Evolutionary conservation across 2,329 filamentous ascomycete species (phyloP), one percentile per base, ranked within the genome.

Genomic region (Fusarium tjaetaba): DNA sequence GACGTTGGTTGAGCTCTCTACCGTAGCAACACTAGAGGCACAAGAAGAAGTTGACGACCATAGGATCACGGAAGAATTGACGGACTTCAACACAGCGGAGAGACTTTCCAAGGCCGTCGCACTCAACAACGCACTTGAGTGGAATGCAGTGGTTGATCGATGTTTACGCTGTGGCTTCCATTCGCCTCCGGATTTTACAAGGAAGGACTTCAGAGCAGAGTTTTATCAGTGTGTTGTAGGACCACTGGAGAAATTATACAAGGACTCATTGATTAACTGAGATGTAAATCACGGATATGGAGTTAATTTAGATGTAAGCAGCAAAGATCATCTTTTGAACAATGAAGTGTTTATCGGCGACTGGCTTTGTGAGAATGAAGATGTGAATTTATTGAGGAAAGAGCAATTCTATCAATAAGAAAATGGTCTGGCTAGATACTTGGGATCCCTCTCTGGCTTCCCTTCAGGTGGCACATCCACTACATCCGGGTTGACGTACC

Each of bases 271-370:
- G 14, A 2, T 55, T 30, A 22, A 9, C 3, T 58, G 55, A 18
- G 20, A n/a, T 11, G 7, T 2, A 28, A 16, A 22, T 3, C 7
- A 22, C 20, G 4, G 20, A 15, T 30, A 16, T 48, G 26, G 26
- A 30, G 28, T 48, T 22, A 4, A n/a, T n/a, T 2, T 20, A 10
- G 24, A 26, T 45, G 16, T 4, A 14, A 26, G 18, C 3, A 6
- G 8, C 16, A 45, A 43, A 11, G 6, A 43, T 43, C 11, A 14
- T 28, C 11, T 22, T 15, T 20, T 22, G 11, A 28, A 18, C 11
- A 46, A 20, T 6, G 18, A 28, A 0, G 5, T 1, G 20, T 28
- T 7, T 14, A 28, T 28, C 1, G 8, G 2, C 2, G 5, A 10
- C 18, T 28, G 0, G 8, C 22, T 34, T n/a, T 9, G 11, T 11